A percentile compares a stretch with the other conserved stretches of the same genome.
These are phyloP conservation scores for Fagus sylvatica DNA, from an alignment of 306 rosid species.

Conservation along the genomic window DNA sequence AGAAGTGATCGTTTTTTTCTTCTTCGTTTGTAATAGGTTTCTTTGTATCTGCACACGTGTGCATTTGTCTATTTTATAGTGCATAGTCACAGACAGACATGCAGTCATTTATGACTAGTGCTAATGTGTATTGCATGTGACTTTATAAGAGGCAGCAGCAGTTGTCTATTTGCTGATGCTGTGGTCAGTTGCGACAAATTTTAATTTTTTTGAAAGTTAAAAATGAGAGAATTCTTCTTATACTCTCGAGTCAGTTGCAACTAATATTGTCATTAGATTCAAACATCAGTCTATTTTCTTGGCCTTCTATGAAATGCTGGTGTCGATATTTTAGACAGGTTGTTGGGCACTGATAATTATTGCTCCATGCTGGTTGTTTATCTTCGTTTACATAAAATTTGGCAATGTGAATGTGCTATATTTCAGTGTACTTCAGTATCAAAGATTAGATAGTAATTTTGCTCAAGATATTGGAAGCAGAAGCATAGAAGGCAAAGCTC, in stretches of 20 bases:
- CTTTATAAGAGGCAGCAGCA: neutral
- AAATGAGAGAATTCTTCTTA: no score
- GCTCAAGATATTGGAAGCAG: conserved; percentile 23
- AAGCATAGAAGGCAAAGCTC: conserved; percentile 10
- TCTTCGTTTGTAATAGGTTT: neutral
- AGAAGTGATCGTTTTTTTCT: neutral
- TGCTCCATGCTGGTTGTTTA: neutral
- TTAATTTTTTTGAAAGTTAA: no score
- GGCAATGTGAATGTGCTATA: neutral
- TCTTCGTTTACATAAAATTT: neutral
- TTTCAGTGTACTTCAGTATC: conserved; percentile 9
- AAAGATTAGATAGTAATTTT: conserved; percentile 20
- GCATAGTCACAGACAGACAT: neutral
- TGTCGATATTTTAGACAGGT: neutral
- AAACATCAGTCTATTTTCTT: neutral
- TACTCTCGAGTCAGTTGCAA: neutral
- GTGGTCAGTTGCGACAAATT: neutral
- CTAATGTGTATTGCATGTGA: neutral
- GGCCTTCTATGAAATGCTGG: neutral
- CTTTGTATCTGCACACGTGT: neutral
- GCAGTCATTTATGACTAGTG: neutral
- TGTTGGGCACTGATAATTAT: neutral
- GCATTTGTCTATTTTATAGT: neutral
- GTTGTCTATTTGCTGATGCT: neutral
- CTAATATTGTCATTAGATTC: neutral